Evolutionary conservation across 805 yeast genomes (phyloP), one percentile per base, ranked within the genome.

Genomic region (baker's yeast (Saccharomyces cerevisiae)): DNA sequence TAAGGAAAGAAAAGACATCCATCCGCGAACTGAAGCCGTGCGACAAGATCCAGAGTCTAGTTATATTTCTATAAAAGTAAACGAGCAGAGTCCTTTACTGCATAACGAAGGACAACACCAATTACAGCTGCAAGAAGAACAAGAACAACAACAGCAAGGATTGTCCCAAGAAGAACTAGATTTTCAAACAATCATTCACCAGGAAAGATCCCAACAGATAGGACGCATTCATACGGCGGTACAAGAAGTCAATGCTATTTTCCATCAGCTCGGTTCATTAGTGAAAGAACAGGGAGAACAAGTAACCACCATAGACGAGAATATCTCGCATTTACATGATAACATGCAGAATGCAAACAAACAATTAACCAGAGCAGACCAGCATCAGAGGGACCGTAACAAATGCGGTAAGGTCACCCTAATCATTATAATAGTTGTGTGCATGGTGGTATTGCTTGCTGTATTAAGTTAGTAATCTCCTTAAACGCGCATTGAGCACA

Each of bases 231-330:
- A 85, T 47, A 81, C 81, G 46, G 96, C 96, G 0, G 89, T 90
- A 10, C 79, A 77, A 52, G 97, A 91, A 59, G 88, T 91, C 46
- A 90, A 91, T 68, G 78, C 89, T 9, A 90, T 91, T 3, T 90
- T 89, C 68, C 82, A 83, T 59, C 96, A 90, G 62, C 70, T 91
- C 54, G 89, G 90, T 14, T 78, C 81, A 41, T 72, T 91, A 61
- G 94, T 91, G 1, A 75, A 78, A 51, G 91, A 89, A 68, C 97
- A 91, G 67, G 96, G 96, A 5, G 83, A 80, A 30, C 90, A 87
- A 60, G 77, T 91, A 17, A 96, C 89, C 64, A 81, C 90, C 0
- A 82, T 91, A 17, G 97, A 89, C 65, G 89, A 85, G 57, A 89
- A 89, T 69, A 75, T 91, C 48, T 71, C 83, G 27, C 80, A 78